Evolutionary conservation across 129 eudicot genomes (phyloP), one percentile per base, ranked within the genome.

Genomic region (Flaveria linearis): DNA sequence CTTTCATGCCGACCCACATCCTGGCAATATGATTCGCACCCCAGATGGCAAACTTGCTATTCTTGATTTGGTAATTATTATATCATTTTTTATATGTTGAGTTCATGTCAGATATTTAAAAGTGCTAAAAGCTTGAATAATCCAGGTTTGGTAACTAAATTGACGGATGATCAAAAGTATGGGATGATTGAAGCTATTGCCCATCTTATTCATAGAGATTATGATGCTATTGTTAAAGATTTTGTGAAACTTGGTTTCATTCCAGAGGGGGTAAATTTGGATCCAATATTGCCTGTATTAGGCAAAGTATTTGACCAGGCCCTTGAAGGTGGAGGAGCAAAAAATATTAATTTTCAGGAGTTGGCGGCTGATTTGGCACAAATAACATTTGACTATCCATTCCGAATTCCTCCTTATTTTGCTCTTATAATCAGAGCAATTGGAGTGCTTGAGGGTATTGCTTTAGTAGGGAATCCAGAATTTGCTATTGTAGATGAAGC

Each of bases 1-100:
- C 80, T 95, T 95, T 82, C 99, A 95, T 87, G 99, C 99, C 76
- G 99, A 95, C 81, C 99, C 99, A 61, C 99, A 95, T 83, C 99
- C 99, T 39, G 99, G 99, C 75, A 95, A 95, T 71, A 77, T 95
- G 90, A 91, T 95, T 56, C 97, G 99, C 42, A 95, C 99, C 41
- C 99, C 99, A 76, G 99, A 95, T 81, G 99, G 99, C 78, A 95
- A 91, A 80, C 87, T 95, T 79, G 96, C 97, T 25, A 89, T 95
- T 81, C 96, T 95, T 76, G 99, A 95, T 88, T 95, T 78, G 99
- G 99, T 95, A 95, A 77, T 47, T 67, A 22, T 50, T 30, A 14
- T 68, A 46, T 18, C 52, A 23, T 49, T 10, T 10, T 63, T 51
- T 65, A 51, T 9, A 12, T 28, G 39, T 2, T 39, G 41, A 51